Base-by-base conservation (phyloP, 176 grass and related monocot species). In the Aegilops sharonensis region DNA sequence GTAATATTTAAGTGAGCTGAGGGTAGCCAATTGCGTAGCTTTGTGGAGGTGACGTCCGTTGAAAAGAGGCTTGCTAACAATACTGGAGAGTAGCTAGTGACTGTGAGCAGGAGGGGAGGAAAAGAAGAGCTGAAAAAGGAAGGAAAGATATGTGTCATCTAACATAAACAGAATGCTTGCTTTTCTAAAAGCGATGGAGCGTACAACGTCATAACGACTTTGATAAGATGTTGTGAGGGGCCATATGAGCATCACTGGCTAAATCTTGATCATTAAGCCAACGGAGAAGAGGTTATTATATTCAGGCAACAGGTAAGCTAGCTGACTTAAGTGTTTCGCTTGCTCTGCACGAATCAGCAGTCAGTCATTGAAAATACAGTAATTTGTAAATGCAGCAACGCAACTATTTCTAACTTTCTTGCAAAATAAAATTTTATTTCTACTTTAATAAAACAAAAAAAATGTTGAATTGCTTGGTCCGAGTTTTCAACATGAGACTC, bases 121-220 rank as follows among this genome's bases (percentile, higher is more conserved):
- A 43, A 75, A 43, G 2, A 29, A n/a, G 75, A 54, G 2, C 0
- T 0, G 1, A 20, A 24, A 40, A 30, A 7, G 71, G 45, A 54
- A 52, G 69, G 85, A 91, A 85, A 88, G 85, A 67, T 81, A 88
- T 21, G 77, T 88, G 85, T 42, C 81, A 85, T 76, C 85, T 91
- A 81, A 85, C 85, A 36, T 1, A 84, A 70, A 52, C 48, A 81
- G 36, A 40, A 81, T 14, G 52, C 78, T 9, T 3, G 23, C 63
- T 31, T 31, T 31, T 56, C 72, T 57, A 57, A 87, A 86, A 79
- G 84, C 18, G 31, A 52, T 31, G 24, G 24, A 83, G 25, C 1
- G n/a, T 36, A 52, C 61, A 52, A 63, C 68, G 85, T 84, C 89
- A 84, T 84, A 91, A 91, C 85, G 76, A 62, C 77, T 69, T 47